Conservation (phyloP, 2,329 filamentous ascomycete species). For the Cladosporium sp. region DNA sequence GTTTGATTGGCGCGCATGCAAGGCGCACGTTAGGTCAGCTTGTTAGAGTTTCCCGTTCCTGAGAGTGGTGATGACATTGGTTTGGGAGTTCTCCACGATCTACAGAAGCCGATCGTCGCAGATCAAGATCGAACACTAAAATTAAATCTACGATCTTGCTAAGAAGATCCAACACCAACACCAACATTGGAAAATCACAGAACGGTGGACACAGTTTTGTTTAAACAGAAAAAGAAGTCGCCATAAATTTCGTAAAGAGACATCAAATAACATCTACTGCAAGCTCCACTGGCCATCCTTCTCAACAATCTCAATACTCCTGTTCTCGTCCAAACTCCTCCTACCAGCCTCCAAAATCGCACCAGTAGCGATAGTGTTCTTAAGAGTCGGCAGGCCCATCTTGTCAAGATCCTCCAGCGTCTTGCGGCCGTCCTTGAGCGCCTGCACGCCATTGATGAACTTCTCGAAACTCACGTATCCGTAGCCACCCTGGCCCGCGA, state of each 20-base stretch:
- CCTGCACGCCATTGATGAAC: conserved; percentile 81
- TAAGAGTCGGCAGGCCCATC: conserved; percentile 76
- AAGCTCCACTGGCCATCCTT: conserved; percentile 65
- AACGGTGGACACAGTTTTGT: too few species aligned
- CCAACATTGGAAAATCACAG: too few species aligned
- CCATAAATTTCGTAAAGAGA: too few species aligned
- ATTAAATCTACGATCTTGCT: too few species aligned
- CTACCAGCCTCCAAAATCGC: conserved; percentile 86
- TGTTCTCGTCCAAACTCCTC: conserved; percentile 74
- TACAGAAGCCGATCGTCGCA: not conserved
- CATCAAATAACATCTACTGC: conserved; percentile 35
- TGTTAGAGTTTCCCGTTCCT: not conserved
- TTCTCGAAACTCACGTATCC: conserved; percentile 95
- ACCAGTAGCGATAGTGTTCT: conserved; percentile 85
- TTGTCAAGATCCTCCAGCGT: conserved; percentile 72
- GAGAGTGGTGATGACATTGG: not conserved
- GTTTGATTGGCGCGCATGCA: not conserved
- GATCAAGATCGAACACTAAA: not conserved
- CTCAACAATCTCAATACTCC: conserved; percentile 69
- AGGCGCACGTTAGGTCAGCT: not conserved
- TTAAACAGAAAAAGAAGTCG: too few species aligned
- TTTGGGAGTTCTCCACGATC: not conserved
- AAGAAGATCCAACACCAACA: too few species aligned
- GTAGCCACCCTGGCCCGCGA: conserved; percentile 84
- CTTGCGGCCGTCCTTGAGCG: conserved; percentile 67